Percentiles rank a stretch among this genome's conserved stretches.
Conservation (phyloP, 2,329 filamentous ascomycete species). For the Fusarium papillatum region DNA sequence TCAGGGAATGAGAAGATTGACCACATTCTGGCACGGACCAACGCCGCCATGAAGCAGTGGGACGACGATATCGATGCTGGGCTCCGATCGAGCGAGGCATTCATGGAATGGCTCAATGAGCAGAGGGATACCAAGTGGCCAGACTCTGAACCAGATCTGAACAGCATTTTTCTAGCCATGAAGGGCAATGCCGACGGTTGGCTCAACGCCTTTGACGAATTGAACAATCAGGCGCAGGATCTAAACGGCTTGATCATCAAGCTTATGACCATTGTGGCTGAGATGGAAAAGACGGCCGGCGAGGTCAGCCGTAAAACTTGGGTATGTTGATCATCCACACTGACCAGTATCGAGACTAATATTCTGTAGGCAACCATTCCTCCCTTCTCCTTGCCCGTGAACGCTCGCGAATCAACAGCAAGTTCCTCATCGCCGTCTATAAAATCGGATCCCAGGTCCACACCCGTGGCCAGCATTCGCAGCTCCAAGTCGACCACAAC, state of each 20-base stretch:
- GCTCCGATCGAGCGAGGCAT: conserved; percentile 79
- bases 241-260: conserved; percentile 79
- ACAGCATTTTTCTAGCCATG: conserved; percentile 89
- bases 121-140: conserved; percentile 73
- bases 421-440: conserved; percentile 18
- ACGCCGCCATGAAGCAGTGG: conserved; percentile 80
- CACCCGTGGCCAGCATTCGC: conserved; percentile 35
- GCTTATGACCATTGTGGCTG: conserved; percentile 82
- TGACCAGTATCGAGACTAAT: conserved; percentile 20
- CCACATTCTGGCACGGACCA: conserved; percentile 86
- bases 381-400: conserved; percentile 39
- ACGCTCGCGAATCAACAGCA: conserved; percentile 24
- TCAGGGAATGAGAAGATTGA: conserved; percentile 93
- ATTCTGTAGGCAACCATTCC: conserved; percentile 39
- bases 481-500: conserved; percentile 31
- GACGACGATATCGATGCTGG: conserved; percentile 86
- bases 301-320: conserved; percentile 84
- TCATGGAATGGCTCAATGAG: conserved; percentile 80
- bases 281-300: conserved; percentile 89
- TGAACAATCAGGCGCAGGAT: conserved; percentile 79
- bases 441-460: conserved; percentile 22
- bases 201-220: conserved; percentile 82
- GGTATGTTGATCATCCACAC: conserved; percentile 61
- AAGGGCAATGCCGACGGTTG: conserved; percentile 93
- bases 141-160: conserved; percentile 70